Conservation (phyloP, 2,329 filamentous ascomycete genomes). For the Fusarium sp. region DNA sequence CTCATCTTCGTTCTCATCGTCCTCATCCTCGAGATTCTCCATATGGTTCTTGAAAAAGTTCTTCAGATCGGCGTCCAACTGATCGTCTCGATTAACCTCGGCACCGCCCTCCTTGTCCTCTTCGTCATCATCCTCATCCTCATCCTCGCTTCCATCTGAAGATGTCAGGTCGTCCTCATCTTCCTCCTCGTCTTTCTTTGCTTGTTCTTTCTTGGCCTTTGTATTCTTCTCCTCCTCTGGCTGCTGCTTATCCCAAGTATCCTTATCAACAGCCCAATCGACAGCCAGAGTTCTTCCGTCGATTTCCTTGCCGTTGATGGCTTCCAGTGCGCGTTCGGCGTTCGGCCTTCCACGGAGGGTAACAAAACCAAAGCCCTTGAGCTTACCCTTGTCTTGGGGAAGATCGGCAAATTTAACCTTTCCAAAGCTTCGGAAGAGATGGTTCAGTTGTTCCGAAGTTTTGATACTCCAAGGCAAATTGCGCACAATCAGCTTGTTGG, state of each 20-base stretch:
- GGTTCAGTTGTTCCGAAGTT: conserved; percentile 81
- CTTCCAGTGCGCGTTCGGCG: conserved; percentile 87
- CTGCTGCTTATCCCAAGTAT: conserved; percentile 80
- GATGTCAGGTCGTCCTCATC: conserved; percentile 54
- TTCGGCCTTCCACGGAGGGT: conserved; percentile 90
- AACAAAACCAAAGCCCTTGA: conserved; percentile 94
- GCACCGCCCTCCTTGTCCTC: conserved; percentile 35
- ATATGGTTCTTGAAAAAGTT: conserved; percentile 72
- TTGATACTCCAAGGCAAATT: conserved; percentile 98
- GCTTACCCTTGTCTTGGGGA: conserved; percentile 80
- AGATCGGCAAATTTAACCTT: conserved; percentile 91
- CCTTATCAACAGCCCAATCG: conserved; percentile 96
- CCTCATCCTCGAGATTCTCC: conserved; percentile 70
- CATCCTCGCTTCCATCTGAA: conserved; percentile 41
- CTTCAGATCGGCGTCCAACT: conserved; percentile 61
- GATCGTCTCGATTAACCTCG: conserved; percentile 58
- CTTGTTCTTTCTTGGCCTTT: conserved; percentile 55
- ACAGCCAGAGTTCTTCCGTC: conserved; percentile 92
- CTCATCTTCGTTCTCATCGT: conserved; percentile 63
- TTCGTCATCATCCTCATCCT: conserved; percentile 45
- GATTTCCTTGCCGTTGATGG: conserved; percentile 88
- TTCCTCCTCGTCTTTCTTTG: conserved; percentile 56
- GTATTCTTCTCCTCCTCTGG: conserved; percentile 55
- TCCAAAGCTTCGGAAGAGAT: conserved; percentile 87
- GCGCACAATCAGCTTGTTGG: conserved; percentile 86